Conservation (phyloP, 768 basidiomycete species). For the Galerina sulciceps region DNA sequence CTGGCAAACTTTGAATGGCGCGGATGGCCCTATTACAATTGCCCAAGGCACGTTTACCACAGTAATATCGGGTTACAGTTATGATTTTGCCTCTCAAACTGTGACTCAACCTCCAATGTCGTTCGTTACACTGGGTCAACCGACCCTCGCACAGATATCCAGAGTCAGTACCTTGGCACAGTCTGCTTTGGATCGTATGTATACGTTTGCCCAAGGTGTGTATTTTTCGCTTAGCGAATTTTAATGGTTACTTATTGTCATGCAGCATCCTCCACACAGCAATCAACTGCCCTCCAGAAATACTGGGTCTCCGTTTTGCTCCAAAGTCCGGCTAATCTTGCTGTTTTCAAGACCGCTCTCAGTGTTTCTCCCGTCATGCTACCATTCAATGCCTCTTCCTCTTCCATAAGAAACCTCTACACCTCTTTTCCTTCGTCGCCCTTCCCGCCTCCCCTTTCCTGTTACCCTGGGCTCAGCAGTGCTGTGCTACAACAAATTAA, state of each 20-base stretch:
- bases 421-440: conserved; percentile 40
- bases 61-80: conserved; percentile 53
- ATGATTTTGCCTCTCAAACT: conserved; percentile 63
- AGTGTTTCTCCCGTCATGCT: conserved; percentile 51
- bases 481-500: conserved; percentile 46
- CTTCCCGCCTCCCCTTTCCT: conserved; percentile 65
- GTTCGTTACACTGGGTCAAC: conserved; percentile 52
- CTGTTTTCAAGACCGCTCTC: conserved; percentile 50
- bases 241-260: not conserved
- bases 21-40: conserved; percentile 46
- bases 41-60: conserved; percentile 39
- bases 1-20: conserved; percentile 44
- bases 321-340: conserved; percentile 45
- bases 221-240: not conserved
- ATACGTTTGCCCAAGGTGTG: conserved; percentile 62
- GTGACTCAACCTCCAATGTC: conserved; percentile 45
- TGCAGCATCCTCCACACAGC: conserved; percentile 63
- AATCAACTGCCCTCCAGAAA: conserved; percentile 44
- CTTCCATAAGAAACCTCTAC: conserved; percentile 43
- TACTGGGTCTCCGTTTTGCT: conserved; percentile 62
- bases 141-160: conserved; percentile 46
- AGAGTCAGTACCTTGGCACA: conserved; percentile 42
- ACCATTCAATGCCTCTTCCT: conserved; percentile 61
- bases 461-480: conserved; percentile 56
- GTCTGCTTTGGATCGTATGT: conserved; percentile 58